A percentile compares a stretch with the other conserved stretches of the same genome.
Evolutionary conservation across 257 asterid genomes (phyloP).

Genomic region (Thymus quinquecostatus): DNA sequence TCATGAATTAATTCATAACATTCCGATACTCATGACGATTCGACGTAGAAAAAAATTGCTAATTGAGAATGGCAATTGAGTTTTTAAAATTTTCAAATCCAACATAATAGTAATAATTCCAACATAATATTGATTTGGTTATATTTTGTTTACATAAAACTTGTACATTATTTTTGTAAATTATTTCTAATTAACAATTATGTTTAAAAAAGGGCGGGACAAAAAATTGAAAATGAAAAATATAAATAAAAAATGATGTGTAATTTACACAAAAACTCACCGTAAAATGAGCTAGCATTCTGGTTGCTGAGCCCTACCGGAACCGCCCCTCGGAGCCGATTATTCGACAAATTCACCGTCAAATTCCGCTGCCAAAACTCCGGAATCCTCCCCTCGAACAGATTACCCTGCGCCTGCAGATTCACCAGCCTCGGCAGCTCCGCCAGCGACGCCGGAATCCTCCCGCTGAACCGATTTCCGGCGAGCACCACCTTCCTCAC

Average conservation of each 20-base stretch:
- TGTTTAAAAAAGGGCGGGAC: too few species aligned
- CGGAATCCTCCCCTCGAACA: constrained; percentile 57
- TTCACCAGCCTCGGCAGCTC: constrained; percentile 50
- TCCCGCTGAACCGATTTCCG: constrained; percentile 46
- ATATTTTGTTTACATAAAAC: background rate
- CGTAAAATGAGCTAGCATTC: constrained; percentile 45
- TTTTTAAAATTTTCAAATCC: too few species aligned
- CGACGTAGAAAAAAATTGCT: too few species aligned
- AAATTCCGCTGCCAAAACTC: constrained; percentile 53
- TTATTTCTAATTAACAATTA: background rate
- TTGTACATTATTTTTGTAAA: background rate
- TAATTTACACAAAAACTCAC: constrained; percentile 33
- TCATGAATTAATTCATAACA: too few species aligned
- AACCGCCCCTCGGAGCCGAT: constrained; percentile 53
- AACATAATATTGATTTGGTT: too few species aligned
- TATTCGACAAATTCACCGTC: constrained; percentile 46
- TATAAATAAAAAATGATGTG: too few species aligned
- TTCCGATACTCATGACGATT: too few species aligned
- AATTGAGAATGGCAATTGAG: too few species aligned
- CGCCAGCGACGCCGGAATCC: constrained; percentile 55
- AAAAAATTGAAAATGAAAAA: too few species aligned
- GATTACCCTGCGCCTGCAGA: constrained; percentile 56
- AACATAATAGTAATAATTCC: too few species aligned
- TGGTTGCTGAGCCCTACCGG: constrained; percentile 43
- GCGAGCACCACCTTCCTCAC: constrained; percentile 54